These are phyloP conservation scores for Golubevia sp. DNA, from an alignment of 1,284 basidiomycete genomes.

Conservation along the genomic window DNA sequence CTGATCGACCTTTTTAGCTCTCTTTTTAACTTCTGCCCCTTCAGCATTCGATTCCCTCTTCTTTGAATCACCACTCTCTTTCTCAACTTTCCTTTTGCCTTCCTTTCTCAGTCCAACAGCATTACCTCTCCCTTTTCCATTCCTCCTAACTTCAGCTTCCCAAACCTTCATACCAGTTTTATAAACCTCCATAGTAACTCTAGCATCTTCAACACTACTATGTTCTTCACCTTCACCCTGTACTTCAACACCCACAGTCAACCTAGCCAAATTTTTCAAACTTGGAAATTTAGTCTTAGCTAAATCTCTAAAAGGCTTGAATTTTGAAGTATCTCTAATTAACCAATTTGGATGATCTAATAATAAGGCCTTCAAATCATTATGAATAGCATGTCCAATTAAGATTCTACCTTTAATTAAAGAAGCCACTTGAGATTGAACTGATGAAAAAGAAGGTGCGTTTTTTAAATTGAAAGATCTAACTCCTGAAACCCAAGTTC, in stretches of 20 bases:
- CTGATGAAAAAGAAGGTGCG: constrained; percentile 75
- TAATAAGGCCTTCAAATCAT: constrained; percentile 86
- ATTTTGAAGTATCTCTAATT: constrained; percentile 81
- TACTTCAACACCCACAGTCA: constrained; percentile 81
- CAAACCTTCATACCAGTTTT: constrained; percentile 82
- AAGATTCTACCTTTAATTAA: constrained; percentile 80
- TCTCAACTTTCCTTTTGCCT: constrained; percentile 3
- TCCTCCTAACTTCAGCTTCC: constrained; percentile 66
- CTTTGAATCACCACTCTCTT: constrained; percentile 22
- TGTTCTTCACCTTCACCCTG: constrained; percentile 66
- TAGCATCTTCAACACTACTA: constrained; percentile 72
- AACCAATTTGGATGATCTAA: constrained; percentile 82
- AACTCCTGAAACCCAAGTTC: constrained; percentile 89
- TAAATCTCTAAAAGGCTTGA: constrained; percentile 66
- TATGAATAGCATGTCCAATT: constrained; percentile 90
- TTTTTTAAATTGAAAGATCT: constrained; percentile 75
- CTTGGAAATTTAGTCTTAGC: constrained; percentile 71
- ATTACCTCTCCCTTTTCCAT: constrained; percentile 17
- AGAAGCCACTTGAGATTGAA: constrained; percentile 79
- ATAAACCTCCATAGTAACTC: constrained; percentile 94
- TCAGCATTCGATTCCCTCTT: constrained; percentile 5
- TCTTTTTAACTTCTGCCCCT: too few species aligned
- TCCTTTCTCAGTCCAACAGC: too few species aligned
- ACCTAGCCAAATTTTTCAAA: constrained; percentile 78
- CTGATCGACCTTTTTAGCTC: too few species aligned